A percentile compares a stretch with the other conserved stretches of the same genome.
phyloP scores from a whole-genome alignment of 352 stramenopile species.

The Pythium rishiriense region DNA sequence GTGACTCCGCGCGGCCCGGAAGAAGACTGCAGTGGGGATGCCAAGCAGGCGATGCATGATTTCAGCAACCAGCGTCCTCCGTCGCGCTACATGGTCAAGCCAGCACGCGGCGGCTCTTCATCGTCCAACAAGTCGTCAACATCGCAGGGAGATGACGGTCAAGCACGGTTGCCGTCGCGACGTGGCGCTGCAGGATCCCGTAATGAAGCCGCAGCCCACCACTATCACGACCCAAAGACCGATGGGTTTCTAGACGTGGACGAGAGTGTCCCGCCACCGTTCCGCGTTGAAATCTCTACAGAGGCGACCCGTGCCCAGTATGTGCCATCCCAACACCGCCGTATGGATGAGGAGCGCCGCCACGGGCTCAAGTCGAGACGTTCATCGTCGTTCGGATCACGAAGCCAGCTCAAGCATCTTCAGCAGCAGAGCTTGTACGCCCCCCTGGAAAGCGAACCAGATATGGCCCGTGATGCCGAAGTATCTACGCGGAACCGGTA shows the following conservation, averaged over 20 bases:
- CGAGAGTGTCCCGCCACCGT: conserved; percentile 77
- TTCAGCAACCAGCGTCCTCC: conserved; percentile 37
- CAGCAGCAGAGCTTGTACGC: conserved; percentile 6
- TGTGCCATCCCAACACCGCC: conserved; percentile 9
- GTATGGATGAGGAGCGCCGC: conserved; percentile 19
- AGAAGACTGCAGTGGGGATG: neutral
- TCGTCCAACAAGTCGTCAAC: conserved; percentile 19
- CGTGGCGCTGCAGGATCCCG: conserved; percentile 45
- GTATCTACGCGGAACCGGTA: neutral
- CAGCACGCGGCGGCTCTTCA: conserved; percentile 10
- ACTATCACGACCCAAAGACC: conserved; percentile 70
- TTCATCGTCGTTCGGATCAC: conserved; percentile 46
- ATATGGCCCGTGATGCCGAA: neutral
- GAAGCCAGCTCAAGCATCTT: conserved; percentile 36
- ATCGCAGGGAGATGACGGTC: neutral
- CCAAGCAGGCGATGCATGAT: neutral
- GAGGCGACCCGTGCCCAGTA: conserved; percentile 32
- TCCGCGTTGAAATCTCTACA: conserved; percentile 78
- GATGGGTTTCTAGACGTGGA: conserved; percentile 82
- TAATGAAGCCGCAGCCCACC: conserved; percentile 37
- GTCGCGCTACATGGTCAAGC: conserved; percentile 79
- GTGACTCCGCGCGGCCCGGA: neutral
- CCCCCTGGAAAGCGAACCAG: neutral
- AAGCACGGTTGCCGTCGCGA: conserved; percentile 33
- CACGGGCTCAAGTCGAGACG: conserved; percentile 30